Conservation (phyloP, 169 alveolate genomes). For the Plasmodium falciparum region DNA sequence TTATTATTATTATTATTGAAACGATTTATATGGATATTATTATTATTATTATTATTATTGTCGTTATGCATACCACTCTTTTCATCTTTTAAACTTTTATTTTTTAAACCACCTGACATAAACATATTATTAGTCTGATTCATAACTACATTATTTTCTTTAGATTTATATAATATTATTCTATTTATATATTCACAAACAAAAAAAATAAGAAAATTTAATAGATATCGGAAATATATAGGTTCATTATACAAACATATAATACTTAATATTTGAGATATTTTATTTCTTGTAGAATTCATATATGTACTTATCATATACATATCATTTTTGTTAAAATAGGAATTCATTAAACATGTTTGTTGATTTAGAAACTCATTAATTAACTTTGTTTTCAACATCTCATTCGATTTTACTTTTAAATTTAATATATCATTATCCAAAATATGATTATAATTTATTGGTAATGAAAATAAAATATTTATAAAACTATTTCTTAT, state of each 20-base stretch:
- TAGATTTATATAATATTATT: neutral
- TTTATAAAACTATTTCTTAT: slow-evolving; percentile 53
- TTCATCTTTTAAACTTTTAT: neutral
- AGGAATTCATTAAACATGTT: slow-evolving; percentile 5
- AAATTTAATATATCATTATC: slow-evolving; percentile 16
- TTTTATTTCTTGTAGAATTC: slow-evolving; percentile 33
- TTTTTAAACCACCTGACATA: neutral
- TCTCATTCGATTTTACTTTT: slow-evolving; percentile 30
- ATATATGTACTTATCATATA: slow-evolving; percentile 23
- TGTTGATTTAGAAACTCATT: slow-evolving; percentile 11
- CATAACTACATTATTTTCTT: neutral
- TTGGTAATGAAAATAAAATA: slow-evolving; percentile 23
- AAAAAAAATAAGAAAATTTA: slow-evolving; percentile 34
- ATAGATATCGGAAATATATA: slow-evolving; percentile 42
- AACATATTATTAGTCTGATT: neutral
- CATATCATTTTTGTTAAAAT: slow-evolving; percentile 3
- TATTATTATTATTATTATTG: neutral
- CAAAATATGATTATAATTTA: slow-evolving; percentile 19
- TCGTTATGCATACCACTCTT: neutral
- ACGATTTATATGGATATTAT: too few species aligned
- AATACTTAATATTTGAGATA: slow-evolving; percentile 47
- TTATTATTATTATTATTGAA: neutral
- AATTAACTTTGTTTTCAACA: slow-evolving; percentile 13
- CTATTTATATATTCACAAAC: slow-evolving; percentile 14
- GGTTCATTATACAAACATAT: slow-evolving; percentile 46